These are phyloP conservation scores for Hamigera avellanea DNA, from an alignment of 495 filamentous ascomycete species.

Conservation along the genomic window DNA sequence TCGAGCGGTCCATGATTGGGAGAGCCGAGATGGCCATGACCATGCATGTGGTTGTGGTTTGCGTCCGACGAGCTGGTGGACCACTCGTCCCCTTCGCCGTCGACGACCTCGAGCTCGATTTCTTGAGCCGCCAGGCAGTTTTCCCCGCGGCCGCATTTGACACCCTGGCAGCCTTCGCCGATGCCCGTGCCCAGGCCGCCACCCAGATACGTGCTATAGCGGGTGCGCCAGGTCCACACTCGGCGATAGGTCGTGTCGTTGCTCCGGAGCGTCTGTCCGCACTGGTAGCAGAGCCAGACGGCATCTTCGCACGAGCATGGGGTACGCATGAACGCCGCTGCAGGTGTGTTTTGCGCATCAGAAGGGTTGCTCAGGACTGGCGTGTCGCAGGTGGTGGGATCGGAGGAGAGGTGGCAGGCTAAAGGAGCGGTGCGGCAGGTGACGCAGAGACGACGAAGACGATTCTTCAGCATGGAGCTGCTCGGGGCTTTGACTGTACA, in stretches of 20 bases:
- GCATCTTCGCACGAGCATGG: conserved; percentile 57
- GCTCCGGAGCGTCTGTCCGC: conserved; percentile 55
- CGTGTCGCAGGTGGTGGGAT: conserved; percentile 1
- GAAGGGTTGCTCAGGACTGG: conserved; percentile 1
- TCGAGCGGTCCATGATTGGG: neutral
- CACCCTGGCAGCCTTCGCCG: conserved; percentile 76
- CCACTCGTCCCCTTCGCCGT: conserved; percentile 57
- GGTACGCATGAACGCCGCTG: conserved; percentile 37
- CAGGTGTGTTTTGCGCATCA: conserved; percentile 17
- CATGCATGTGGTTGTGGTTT: conserved; percentile 1
- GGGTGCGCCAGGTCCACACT: conserved; percentile 79
- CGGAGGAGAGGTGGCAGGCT: conserved; percentile 14
- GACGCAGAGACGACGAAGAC: conserved; percentile 68
- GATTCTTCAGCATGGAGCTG: conserved; percentile 44
- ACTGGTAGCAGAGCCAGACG: conserved; percentile 73
- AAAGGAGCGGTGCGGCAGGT: conserved; percentile 60
- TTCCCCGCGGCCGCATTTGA: conserved; percentile 64
- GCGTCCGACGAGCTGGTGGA: neutral
- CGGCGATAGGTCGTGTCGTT: conserved; percentile 66
- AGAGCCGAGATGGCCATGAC: neutral
- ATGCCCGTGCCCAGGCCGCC: conserved; percentile 71
- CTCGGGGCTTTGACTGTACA: conserved; percentile 71
- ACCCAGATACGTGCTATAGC: conserved; percentile 70
- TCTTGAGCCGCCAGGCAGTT: conserved; percentile 59
- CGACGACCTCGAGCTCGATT: conserved; percentile 64